Evolutionary conservation across 2,329 filamentous ascomycete species (phyloP).

Genomic region (Hypocrella siamensis): DNA sequence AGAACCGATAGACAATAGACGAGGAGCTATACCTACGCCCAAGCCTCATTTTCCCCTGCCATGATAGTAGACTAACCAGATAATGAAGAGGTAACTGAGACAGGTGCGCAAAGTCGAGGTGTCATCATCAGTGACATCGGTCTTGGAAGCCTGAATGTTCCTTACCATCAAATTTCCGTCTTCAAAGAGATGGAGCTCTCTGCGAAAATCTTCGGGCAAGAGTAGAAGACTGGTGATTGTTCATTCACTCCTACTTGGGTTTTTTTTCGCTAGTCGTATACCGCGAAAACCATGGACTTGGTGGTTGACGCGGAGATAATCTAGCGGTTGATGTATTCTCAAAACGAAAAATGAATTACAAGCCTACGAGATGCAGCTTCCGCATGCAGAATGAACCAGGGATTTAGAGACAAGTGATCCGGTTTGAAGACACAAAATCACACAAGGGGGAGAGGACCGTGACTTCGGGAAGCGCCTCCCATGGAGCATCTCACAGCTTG

Average conservation of each 20-base stretch:
- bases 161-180: conserved; percentile 76
- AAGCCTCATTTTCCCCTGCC: neutral
- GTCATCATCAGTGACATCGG: neutral
- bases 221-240: conserved; percentile 34
- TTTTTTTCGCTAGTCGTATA: conserved; percentile 87
- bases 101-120: neutral
- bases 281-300: conserved; percentile 61
- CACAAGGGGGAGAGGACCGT: conserved; percentile 2
- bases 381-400: too few relatives aligned
- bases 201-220: conserved; percentile 72
- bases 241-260: conserved; percentile 30
- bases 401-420: too few relatives aligned
- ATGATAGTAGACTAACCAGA: neutral
- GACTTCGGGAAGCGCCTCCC: conserved; percentile 60
- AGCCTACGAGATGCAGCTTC: conserved; percentile 7
- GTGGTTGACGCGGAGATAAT: conserved; percentile 78
- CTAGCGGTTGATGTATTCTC: conserved; percentile 41
- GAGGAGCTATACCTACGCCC: conserved; percentile 3
- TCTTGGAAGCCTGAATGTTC: conserved; percentile 42
- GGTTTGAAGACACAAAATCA: conserved; percentile 1
- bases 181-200: conserved; percentile 44
- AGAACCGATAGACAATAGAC: conserved; percentile 6
- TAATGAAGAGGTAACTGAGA: neutral
- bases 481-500: conserved; percentile 55
- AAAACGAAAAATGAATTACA: neutral